phyloP scores from a whole-genome alignment of 768 basidiomycete genomes.

The Suillus spraguei region DNA sequence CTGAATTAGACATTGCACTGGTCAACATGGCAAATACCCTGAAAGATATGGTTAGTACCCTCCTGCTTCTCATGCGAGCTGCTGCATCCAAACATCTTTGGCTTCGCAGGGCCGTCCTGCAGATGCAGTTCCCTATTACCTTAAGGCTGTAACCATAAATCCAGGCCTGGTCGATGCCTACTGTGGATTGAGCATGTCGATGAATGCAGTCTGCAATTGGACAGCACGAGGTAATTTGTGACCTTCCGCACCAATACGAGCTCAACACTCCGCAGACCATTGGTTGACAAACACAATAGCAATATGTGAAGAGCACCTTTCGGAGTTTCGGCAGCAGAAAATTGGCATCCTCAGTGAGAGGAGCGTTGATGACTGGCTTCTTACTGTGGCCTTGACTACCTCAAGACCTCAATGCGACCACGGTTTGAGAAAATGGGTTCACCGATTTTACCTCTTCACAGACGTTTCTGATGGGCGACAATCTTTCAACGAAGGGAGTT shows the following conservation, averaged over 20 bases:
- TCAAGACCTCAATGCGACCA: conserved; percentile 25
- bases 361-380: conserved; percentile 40
- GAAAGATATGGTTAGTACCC: conserved; percentile 44
- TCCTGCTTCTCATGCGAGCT: neutral
- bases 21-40: conserved; percentile 54
- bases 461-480: conserved; percentile 22
- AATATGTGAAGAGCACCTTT: conserved; percentile 41
- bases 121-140: conserved; percentile 49
- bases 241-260: conserved; percentile 21
- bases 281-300: conserved; percentile 42
- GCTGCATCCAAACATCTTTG: neutral
- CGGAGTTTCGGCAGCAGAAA: conserved; percentile 32
- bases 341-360: conserved; percentile 30
- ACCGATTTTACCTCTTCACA: conserved; percentile 33
- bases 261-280: conserved; percentile 22
- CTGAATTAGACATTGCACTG: conserved; percentile 52
- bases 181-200: conserved; percentile 49
- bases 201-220: conserved; percentile 51
- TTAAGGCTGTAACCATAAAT: conserved; percentile 44
- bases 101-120: conserved; percentile 38
- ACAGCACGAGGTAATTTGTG: conserved; percentile 35
- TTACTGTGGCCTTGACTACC: conserved; percentile 32
- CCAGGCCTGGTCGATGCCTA: conserved; percentile 49
- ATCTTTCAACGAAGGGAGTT: conserved; percentile 42
- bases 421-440: conserved; percentile 35